A percentile compares a stretch with the other conserved stretches of the same genome.
Evolutionary conservation across 768 basidiomycete species (phyloP).

Genomic region (Xerocomellus amylosporus): DNA sequence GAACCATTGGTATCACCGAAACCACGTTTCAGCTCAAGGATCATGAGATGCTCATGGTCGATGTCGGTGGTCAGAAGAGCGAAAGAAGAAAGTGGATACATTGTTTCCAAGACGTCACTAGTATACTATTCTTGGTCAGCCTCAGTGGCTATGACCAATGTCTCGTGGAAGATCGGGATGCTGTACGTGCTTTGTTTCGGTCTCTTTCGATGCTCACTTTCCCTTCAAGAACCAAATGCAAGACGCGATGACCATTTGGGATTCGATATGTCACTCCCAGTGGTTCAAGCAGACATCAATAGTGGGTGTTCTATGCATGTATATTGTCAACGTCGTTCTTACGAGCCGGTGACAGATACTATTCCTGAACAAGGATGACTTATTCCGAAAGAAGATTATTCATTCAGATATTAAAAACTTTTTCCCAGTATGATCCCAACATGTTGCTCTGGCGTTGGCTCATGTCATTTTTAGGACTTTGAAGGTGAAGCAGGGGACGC

Average conservation of each 20-base stretch:
- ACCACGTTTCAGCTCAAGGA: conserved; percentile 77
- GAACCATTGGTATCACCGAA: conserved; percentile 90
- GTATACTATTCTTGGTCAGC: conserved; percentile 88
- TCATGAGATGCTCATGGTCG: conserved; percentile 89
- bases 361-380: conserved; percentile 93
- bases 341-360: conserved; percentile 57
- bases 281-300: conserved; percentile 96
- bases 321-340: neutral
- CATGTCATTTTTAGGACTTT: conserved; percentile 58
- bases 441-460: neutral
- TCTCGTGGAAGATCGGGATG: conserved; percentile 88
- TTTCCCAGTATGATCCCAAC: conserved; percentile 65
- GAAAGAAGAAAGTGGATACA: conserved; percentile 94
- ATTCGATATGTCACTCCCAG: conserved; percentile 95
- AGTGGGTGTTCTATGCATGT: conserved; percentile 43
- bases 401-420: conserved; percentile 83
- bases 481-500: conserved; percentile 75
- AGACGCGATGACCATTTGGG: conserved; percentile 98
- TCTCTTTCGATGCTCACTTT: neutral
- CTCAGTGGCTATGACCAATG: conserved; percentile 94
- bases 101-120: conserved; percentile 92
- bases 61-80: conserved; percentile 92
- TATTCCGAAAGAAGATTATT: conserved; percentile 81
- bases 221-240: conserved; percentile 89
- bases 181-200: conserved; percentile 48